Base-by-base conservation (phyloP, 73 alveolate species). In the Breviolum minutum region DNA sequence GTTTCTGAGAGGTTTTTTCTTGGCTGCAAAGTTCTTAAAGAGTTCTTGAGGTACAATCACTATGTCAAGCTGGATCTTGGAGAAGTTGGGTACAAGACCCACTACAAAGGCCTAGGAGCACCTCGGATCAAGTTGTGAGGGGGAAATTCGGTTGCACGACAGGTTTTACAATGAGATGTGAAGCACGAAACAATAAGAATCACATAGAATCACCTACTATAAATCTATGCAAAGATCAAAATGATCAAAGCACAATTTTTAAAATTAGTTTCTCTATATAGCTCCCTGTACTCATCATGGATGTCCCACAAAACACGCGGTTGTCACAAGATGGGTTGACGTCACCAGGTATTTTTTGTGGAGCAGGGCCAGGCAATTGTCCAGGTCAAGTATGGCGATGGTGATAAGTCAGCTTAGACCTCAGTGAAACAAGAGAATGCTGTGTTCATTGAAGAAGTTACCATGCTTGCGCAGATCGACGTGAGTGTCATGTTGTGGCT, bases 51-150 rank as follows among this genome's bases (percentile, higher is more conserved):
- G 91, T 82, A 82, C 74, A 48, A 60, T 17, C 71, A 60, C 11
- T 82, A 82, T 30, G 91, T 61, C 61, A 82, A 70, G 96, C 63
- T 90, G 62, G 96, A 79, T 76, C 87, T 90, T 22, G 86, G 87
- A n/a, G 29, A 22, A 14, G 77, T 70, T 48, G 96, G 96, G 16
- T 90, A 71, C 63, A 90, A 70, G 77, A 90, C 88, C 16, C 96
- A 90, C 87, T 90, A 24, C 87, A 70, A 90, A 24, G 96, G 89
- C 32, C 80, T 73, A 11, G 97, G 97, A 13, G 97, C 71, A 5
- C 61, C 89, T 92, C 17, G 94, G 19, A 74, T 62, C n/a, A 9
- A 2, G 22, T 20, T 5, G 94, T 60, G 26, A 60, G 13, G 0
- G 24, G 77, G 24, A 22, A 22, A 6, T 68, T 22, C 24, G 17